Percentiles rank a stretch among this genome's conserved stretches.
Conservation (phyloP, 176 grass and related monocot genomes). For the Saccharum officinarum region DNA sequence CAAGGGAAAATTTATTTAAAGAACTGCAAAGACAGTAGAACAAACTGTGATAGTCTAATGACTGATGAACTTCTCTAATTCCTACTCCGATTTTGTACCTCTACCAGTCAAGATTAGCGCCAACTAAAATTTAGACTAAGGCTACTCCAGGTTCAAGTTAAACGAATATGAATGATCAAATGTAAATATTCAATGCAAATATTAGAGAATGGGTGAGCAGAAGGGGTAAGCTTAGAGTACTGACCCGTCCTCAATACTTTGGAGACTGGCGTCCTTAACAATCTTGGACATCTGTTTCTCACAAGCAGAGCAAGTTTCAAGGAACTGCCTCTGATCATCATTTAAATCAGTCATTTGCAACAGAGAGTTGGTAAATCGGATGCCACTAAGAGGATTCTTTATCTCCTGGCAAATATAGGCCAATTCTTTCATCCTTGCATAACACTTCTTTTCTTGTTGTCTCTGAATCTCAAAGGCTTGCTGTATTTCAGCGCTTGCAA, state of each 20-base stretch:
- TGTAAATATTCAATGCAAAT: neutral
- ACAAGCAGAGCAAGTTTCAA: slow-evolving; percentile 91
- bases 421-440: slow-evolving; percentile 93
- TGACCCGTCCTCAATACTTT: slow-evolving; percentile 89
- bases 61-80: slow-evolving; percentile 13
- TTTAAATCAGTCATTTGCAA: slow-evolving; percentile 85
- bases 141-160: neutral
- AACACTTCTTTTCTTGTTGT: slow-evolving; percentile 93
- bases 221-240: slow-evolving; percentile 33
- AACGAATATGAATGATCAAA: neutral
- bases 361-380: slow-evolving; percentile 83
- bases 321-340: slow-evolving; percentile 93
- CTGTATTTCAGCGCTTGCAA: slow-evolving; percentile 89
- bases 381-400: slow-evolving; percentile 93
- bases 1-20: neutral
- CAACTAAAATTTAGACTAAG: neutral
- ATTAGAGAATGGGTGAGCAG: neutral
- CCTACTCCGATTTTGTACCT: slow-evolving; percentile 6
- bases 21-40: slow-evolving; percentile 15
- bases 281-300: slow-evolving; percentile 90
- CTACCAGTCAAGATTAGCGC: slow-evolving; percentile 8
- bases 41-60: neutral
- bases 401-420: slow-evolving; percentile 98
- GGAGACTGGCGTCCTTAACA: slow-evolving; percentile 71
- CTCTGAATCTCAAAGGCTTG: slow-evolving; percentile 93